Evolutionary conservation across 2,329 filamentous ascomycete species (phyloP).

Genomic region (Fusarium luffae): DNA sequence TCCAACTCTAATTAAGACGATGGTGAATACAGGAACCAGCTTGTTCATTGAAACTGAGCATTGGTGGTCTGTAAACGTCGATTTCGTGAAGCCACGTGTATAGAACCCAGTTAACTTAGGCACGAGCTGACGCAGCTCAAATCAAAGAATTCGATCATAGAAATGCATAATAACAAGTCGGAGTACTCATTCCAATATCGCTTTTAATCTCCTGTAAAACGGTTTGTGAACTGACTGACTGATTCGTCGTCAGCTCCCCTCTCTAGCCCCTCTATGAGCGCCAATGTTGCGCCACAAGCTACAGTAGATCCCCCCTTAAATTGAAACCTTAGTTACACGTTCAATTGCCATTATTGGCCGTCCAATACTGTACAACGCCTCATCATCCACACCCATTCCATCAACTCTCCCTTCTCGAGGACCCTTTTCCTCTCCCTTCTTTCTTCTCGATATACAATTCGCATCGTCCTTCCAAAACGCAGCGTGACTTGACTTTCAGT

Average conservation of each 20-base stretch:
- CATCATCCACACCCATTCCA: slow-evolving; percentile 36
- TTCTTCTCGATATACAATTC: slow-evolving; percentile 11
- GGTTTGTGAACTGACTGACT: neutral
- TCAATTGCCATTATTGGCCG: slow-evolving; percentile 10
- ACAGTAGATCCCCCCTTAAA: slow-evolving; percentile 29
- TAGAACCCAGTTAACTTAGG: neutral
- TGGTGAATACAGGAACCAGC: neutral
- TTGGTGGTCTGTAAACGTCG: neutral
- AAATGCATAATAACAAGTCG: neutral
- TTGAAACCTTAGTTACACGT: slow-evolving; percentile 24
- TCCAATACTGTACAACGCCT: slow-evolving; percentile 9
- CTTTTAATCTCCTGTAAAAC: neutral
- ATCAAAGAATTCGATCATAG: neutral
- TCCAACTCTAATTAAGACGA: neutral
- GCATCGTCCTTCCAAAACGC: slow-evolving; percentile 24
- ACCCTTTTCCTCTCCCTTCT: slow-evolving; percentile 27
- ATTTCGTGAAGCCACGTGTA: slow-evolving; percentile 13
- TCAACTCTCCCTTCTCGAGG: slow-evolving; percentile 29
- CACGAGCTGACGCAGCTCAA: neutral
- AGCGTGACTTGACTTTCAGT: slow-evolving; percentile 15
- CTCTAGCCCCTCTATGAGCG: slow-evolving; percentile 3
- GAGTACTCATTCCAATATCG: neutral
- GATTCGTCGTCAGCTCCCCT: slow-evolving; percentile 4
- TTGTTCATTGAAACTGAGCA: neutral
- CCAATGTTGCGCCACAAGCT: slow-evolving; percentile 27